Conservation (phyloP, 192 early-diverging fungal species). For the Linnemannia elongata region DNA sequence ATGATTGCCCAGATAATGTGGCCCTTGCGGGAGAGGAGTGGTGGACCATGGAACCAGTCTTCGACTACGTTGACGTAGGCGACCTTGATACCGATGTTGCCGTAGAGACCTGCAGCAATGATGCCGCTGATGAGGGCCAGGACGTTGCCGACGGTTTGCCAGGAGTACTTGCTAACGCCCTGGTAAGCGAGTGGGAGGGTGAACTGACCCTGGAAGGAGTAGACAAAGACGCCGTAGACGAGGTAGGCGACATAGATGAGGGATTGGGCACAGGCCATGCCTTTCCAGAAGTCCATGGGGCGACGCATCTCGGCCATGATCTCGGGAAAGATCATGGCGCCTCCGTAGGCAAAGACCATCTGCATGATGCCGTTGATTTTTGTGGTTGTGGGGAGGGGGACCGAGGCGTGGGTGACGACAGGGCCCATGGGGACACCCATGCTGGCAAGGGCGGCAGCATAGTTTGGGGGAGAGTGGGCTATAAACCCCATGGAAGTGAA, state of each 20-base stretch:
- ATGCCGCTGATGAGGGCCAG: conserved; percentile 17
- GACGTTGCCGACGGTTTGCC: conserved; percentile 19
- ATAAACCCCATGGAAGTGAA: conserved; percentile 29
- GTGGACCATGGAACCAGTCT: conserved; percentile 22
- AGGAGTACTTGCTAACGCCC: conserved; percentile 26
- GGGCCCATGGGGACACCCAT: neutral
- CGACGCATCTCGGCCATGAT: conserved; percentile 42
- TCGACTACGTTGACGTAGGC: conserved; percentile 28
- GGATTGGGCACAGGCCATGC: conserved; percentile 24
- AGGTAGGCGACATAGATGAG: conserved; percentile 29
- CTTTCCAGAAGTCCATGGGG: conserved; percentile 38
- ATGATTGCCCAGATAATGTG: conserved; percentile 25
- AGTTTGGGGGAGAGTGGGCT: conserved; percentile 21
- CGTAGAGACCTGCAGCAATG: conserved; percentile 39
- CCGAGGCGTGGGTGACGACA: conserved; percentile 19
- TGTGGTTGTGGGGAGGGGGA: neutral
- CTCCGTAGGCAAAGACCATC: conserved; percentile 35
- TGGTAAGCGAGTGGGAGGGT: conserved; percentile 25
- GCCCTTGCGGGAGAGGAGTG: conserved; percentile 5
- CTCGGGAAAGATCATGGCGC: conserved; percentile 39
- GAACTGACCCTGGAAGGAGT: conserved; percentile 37
- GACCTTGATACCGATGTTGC: conserved; percentile 37
- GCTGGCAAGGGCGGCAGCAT: neutral
- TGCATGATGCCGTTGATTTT: conserved; percentile 38
- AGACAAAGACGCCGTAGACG: conserved; percentile 36